phyloP scores from a whole-genome alignment of 1,284 basidiomycete genomes.

The Leccinum pachyderme region DNA sequence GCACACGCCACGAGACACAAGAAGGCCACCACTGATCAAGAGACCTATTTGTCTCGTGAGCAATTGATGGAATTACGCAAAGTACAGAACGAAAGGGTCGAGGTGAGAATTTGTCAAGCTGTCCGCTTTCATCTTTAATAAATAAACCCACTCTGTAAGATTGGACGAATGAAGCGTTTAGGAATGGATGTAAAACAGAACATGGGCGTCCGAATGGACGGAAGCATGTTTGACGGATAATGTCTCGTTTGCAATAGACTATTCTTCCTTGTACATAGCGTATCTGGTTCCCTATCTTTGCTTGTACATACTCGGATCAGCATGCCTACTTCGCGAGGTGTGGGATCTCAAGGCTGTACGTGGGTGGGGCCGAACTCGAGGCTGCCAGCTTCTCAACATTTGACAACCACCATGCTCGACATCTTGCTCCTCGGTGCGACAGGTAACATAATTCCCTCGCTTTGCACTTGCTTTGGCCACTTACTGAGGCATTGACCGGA shows the following conservation, averaged over 20 bases:
- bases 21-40: slow-evolving; percentile 57
- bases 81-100: slow-evolving; percentile 78
- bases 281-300: not conserved
- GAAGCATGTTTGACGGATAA: slow-evolving; percentile 47
- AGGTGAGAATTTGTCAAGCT: slow-evolving; percentile 42
- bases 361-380: slow-evolving; percentile 2
- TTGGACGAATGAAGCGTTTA: slow-evolving; percentile 76
- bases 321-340: slow-evolving; percentile 20
- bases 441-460: slow-evolving; percentile 30
- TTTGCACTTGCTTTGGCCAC: slow-evolving; percentile 2
- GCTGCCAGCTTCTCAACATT: slow-evolving; percentile 8
- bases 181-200: slow-evolving; percentile 80
- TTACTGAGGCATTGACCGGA: slow-evolving; percentile 5
- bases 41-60: slow-evolving; percentile 73
- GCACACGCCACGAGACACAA: slow-evolving; percentile 68
- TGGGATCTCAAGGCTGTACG: slow-evolving; percentile 3
- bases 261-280: not conserved
- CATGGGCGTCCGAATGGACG: slow-evolving; percentile 82
- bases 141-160: slow-evolving; percentile 38
- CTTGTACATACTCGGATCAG: not conserved
- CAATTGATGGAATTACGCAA: slow-evolving; percentile 76
- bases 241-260: not conserved
- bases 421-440: slow-evolving; percentile 67
- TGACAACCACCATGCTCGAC: slow-evolving; percentile 39
- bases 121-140: not conserved